These are phyloP conservation scores for Colletotrichum coccodes DNA, from an alignment of 2,329 filamentous ascomycete species.

Conservation along the genomic window DNA sequence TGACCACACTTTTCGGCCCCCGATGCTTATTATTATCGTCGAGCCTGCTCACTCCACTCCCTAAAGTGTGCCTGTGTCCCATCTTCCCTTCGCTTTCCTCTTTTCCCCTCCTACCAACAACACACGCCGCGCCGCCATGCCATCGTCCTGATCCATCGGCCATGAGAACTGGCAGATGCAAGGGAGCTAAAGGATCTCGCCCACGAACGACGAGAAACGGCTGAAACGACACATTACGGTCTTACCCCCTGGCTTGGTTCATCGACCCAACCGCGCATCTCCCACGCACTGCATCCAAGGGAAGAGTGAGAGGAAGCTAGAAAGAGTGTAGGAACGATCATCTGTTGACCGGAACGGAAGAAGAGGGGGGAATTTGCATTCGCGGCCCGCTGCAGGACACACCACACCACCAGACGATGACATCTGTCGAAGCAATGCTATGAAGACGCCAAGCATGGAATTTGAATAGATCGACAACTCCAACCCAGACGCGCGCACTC, in stretches of 20 bases:
- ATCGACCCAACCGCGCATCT: background rate
- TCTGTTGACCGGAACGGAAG: background rate
- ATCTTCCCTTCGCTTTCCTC: conserved; percentile 17
- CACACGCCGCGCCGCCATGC: conserved; percentile 37
- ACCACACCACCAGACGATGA: conserved; percentile 25
- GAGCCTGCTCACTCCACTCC: conserved; percentile 22
- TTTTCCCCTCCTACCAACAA: conserved; percentile 18
- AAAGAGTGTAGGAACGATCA: background rate
- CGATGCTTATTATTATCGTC: conserved; percentile 29
- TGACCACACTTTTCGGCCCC: conserved; percentile 9
- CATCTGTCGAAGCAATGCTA: conserved; percentile 12
- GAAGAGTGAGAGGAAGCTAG: background rate
- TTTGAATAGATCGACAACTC: conserved; percentile 30
- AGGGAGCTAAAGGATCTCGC: conserved; percentile 33
- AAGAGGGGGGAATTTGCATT: background rate
- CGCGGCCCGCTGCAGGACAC: conserved; percentile 26
- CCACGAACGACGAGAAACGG: conserved; percentile 28
- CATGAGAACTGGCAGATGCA: conserved; percentile 33
- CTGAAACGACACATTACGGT: conserved; percentile 12
- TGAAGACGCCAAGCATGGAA: conserved; percentile 32
- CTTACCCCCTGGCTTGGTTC: background rate
- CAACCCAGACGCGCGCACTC: conserved; percentile 6
- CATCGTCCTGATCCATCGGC: conserved; percentile 33
- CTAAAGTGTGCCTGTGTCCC: background rate
- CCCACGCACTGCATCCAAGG: background rate